Percentiles rank a stretch among this genome's conserved stretches.
Conservation (phyloP, 148 eudicot species). For the Camellia lanceoleosa region DNA sequence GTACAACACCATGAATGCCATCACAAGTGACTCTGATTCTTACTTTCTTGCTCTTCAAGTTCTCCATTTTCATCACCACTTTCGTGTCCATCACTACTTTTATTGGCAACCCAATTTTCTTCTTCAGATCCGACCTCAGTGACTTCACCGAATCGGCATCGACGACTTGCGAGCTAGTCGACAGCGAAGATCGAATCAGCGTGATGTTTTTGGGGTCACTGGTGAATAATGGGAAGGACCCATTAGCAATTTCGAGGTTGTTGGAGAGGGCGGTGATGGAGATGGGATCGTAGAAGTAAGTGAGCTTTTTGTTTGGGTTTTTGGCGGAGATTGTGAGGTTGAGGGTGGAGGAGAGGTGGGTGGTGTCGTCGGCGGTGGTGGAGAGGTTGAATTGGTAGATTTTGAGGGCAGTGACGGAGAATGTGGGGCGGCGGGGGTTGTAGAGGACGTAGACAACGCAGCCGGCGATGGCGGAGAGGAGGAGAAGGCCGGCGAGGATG, state of each 20-base stretch:
- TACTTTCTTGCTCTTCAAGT: conserved; percentile 46
- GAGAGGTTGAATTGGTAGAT: conserved; percentile 62
- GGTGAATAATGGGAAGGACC: conserved; percentile 43
- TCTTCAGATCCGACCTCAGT: conserved; percentile 53
- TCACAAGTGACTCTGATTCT: conserved; percentile 72
- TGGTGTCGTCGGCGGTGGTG: conserved; percentile 41
- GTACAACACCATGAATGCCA: conserved; percentile 52
- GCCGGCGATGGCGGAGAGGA: conserved; percentile 62
- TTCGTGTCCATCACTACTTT: conserved; percentile 49
- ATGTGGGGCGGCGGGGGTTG: conserved; percentile 76
- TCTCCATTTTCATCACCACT: conserved; percentile 60
- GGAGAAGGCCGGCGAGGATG: conserved; percentile 42
- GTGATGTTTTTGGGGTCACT: conserved; percentile 41
- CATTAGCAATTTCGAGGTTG: conserved; percentile 42
- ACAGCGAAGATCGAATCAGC: conserved; percentile 32
- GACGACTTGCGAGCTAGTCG: conserved; percentile 17
- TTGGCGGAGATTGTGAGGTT: conserved; percentile 73
- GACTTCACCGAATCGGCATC: conserved; percentile 48
- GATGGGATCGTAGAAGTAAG: conserved; percentile 45
- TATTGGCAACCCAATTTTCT: conserved; percentile 55
- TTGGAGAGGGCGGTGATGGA: conserved; percentile 22
- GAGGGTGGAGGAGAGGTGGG: conserved; percentile 43
- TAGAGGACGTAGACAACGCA: conserved; percentile 66
- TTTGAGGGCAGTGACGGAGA: conserved; percentile 54
- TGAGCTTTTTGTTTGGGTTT: conserved; percentile 67